phyloP scores from a whole-genome alignment of 208 protist genomes.

The Crithidia brevicula region DNA sequence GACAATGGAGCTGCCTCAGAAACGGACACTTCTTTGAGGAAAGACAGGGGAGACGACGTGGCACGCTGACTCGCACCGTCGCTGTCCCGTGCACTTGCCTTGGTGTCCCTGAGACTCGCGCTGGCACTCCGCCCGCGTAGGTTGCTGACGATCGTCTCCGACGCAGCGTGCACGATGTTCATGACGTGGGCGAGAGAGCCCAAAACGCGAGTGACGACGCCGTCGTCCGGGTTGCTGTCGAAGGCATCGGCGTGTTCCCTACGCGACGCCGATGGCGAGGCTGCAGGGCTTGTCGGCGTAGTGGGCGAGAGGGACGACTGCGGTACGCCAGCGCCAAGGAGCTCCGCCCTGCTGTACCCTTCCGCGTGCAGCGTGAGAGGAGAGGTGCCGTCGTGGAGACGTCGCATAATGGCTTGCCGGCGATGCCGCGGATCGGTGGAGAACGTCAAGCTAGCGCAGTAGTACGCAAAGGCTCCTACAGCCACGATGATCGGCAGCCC shows the following conservation, averaged over 20 bases:
- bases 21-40: no score
- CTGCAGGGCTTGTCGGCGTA: background rate
- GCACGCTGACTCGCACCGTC: background rate
- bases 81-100: background rate
- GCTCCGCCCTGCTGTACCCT: conserved; percentile 26
- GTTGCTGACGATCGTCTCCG: background rate
- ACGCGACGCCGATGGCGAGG: background rate
- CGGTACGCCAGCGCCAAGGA: conserved; percentile 25
- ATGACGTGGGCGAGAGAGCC: background rate
- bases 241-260: background rate
- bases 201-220: background rate
- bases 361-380: conserved; percentile 20
- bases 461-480: conserved; percentile 20
- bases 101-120: background rate
- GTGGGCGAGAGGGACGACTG: conserved; percentile 1
- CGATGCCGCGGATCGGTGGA: conserved; percentile 7
- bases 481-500: conserved; percentile 20
- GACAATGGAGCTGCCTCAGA: background rate
- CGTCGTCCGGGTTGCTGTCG: background rate
- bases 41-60: background rate
- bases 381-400: conserved; percentile 8
- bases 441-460: conserved; percentile 2
- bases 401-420: background rate
- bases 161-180: background rate
- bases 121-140: conserved; percentile 11